Base-by-base conservation (phyloP, 2,329 filamentous ascomycete genomes). In the Leptographium wingfieldii region DNA sequence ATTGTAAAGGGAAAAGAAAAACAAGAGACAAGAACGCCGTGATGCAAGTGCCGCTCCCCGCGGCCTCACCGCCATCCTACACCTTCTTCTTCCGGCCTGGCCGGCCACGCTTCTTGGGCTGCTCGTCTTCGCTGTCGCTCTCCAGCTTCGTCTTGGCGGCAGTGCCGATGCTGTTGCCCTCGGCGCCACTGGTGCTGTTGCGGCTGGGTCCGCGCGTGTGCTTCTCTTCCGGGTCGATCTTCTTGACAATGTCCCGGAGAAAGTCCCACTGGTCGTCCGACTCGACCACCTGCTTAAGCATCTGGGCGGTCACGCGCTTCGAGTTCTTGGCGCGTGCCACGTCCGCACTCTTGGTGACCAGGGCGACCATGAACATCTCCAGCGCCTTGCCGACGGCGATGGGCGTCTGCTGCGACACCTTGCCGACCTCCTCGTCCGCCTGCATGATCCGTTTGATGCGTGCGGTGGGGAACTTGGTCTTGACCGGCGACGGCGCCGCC, bases 391-490 rank as follows among this genome's bases (percentile, higher is more conserved):
- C 90, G 53, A 97, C 92, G 31, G 92, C 94, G 60, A 96, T 95
- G 19, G 92, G 92, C 0, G 94, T 96, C 63, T 97, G 94, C 73
- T 99, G 94, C 4, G 94, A 92, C 11, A 99, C 94, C 75, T 99
- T 99, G 63, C 94, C 94, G 0, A 99, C 92, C 71, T 99, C 94
- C 70, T 99, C 94, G 69, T 99, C 94, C 12, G 92, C 92, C 74
- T 99, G 94, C 94, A 99, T 97, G 68, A 99, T 97, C 57, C 94
- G 85, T 79, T 99, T 99, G 77, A 99, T 99, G 63, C 94, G 83
- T 16, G 94, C 94, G 38, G 95, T 95, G 1, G 94, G 94, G 69
- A 99, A 99, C 69, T 96, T 96, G 40, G 92, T 97, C 73, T 84
- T 89, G 67, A 99, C 90, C 52, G 90, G 80, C 73, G 74, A 96